Evolutionary conservation across 2,329 filamentous ascomycete genomes (phyloP), one percentile per base, ranked within the genome.

Genomic region (Sclerotinia minor): DNA sequence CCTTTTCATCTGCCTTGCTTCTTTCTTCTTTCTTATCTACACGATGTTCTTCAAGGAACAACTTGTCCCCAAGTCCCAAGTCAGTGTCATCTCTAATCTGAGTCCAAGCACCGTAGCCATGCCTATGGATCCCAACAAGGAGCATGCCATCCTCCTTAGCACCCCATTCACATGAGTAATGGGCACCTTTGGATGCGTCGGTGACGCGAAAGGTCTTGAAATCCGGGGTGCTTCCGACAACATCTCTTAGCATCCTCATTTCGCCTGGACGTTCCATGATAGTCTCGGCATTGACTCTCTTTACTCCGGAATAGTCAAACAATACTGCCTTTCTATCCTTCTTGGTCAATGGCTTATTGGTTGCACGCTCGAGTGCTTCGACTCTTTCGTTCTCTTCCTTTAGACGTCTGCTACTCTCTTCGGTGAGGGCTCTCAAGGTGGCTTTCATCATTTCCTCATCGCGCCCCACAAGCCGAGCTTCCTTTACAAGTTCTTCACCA

Each of bases 251-350:
- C 73, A 97, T 87, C 68, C 89, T 90, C 83, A 98, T 90, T 76
- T 98, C 94, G 58, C 89, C 87, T 0, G 95, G 94, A 11, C 96
- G 89, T 73, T 98, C 94, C 15, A 97, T 87, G 66, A 97, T 91
- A 0, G 95, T 98, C 79, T 97, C 93, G 0, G 95, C 95, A 76
- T 99, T 99, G 75, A 97, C 87, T 74, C 96, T 94, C 79, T 96
- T 96, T 63, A 97, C 90, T 67, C 94, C 92, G 57, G 91, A 89
- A 79, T 94, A 97, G 77, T 98, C 94, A 75, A 99, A 97, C 55
- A 99, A 82, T 24, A 99, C 92, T 0, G 95, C 95, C 79, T 99
- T 99, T 79, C 92, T 92, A 77, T 99, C 95, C 79, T 99, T 99
- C 82, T 98, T 97, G 0, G 94, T 96, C 66, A 96, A 80, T 2